Conservation (phyloP, 2,329 filamentous ascomycete genomes). For the Talaromyces sp. region DNA sequence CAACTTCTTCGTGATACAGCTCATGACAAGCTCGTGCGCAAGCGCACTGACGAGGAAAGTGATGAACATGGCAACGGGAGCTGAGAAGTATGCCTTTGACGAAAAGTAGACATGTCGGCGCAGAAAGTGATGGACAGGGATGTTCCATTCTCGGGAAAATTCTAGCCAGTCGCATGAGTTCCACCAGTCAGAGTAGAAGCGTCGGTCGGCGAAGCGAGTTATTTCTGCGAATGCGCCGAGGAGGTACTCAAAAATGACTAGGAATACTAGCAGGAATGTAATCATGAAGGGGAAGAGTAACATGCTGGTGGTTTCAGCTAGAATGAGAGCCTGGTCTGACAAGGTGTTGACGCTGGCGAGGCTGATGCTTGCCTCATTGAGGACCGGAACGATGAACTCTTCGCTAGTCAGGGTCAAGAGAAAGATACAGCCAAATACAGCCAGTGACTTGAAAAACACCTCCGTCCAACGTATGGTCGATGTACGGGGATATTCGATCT, state of each 20-base stretch:
- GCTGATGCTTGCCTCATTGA: slow-evolving; percentile 66
- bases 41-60: slow-evolving; percentile 89
- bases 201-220: slow-evolving; percentile 85
- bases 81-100: slow-evolving; percentile 72
- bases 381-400: slow-evolving; percentile 90
- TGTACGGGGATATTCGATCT: slow-evolving; percentile 89
- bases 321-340: slow-evolving; percentile 71
- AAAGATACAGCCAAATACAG: slow-evolving; percentile 95
- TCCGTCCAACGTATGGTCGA: slow-evolving; percentile 72
- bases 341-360: slow-evolving; percentile 50
- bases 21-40: slow-evolving; percentile 94
- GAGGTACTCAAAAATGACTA: slow-evolving; percentile 97
- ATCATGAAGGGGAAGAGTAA: slow-evolving; percentile 97
- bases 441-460: slow-evolving; percentile 78
- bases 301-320: slow-evolving; percentile 85
- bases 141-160: slow-evolving; percentile 94
- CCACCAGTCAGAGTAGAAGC: slow-evolving; percentile 82
- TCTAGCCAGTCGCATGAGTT: slow-evolving; percentile 71
- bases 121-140: slow-evolving; percentile 95
- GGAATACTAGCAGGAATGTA: slow-evolving; percentile 89
- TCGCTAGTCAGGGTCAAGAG: slow-evolving; percentile 86
- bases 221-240: slow-evolving; percentile 94
- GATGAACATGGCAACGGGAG: slow-evolving; percentile 74
- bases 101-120: slow-evolving; percentile 91
- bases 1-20: slow-evolving; percentile 95